Conservation (phyloP, 1,284 basidiomycete species). For the Caloboletus firmus region DNA sequence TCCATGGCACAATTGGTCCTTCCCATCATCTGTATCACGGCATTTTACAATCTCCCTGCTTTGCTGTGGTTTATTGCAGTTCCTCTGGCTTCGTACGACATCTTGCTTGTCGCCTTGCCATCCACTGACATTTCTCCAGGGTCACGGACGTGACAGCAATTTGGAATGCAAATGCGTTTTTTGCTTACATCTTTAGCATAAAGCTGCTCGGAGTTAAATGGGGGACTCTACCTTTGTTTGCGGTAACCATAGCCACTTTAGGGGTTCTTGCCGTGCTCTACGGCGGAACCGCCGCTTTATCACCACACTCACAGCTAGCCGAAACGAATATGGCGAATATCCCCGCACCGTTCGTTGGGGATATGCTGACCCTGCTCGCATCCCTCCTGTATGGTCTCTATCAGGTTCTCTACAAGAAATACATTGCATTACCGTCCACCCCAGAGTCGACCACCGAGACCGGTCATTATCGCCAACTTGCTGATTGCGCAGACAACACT, state of each 20-base stretch:
- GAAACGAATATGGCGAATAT: constrained; percentile 26
- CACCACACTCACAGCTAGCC: constrained; percentile 19
- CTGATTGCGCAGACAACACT: constrained; percentile 33
- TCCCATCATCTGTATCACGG: constrained; percentile 51
- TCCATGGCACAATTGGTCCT: constrained; percentile 46
- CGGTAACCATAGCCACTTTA: constrained; percentile 72
- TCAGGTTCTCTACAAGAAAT: constrained; percentile 80
- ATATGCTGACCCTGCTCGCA: constrained; percentile 68
- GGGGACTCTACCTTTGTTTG: constrained; percentile 60
- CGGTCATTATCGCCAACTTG: constrained; percentile 46
- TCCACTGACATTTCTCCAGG: constrained; percentile 39
- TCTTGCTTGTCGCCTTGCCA: constrained; percentile 8
- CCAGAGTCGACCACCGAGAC: constrained; percentile 46
- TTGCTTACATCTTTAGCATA: constrained; percentile 73
- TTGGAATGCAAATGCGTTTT: constrained; percentile 86
- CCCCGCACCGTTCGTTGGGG: constrained; percentile 67
- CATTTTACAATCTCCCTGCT: constrained; percentile 59
- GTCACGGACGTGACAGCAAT: constrained; percentile 79
- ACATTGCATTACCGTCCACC: constrained; percentile 64
- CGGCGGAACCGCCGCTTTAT: constrained; percentile 52
- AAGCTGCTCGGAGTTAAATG: constrained; percentile 58
- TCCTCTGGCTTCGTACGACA: constrained; percentile 65
- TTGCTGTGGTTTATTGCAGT: constrained; percentile 75
- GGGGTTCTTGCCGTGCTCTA: constrained; percentile 78
- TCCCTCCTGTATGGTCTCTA: constrained; percentile 68